Evolutionary conservation across 441 rosid species (phyloP).

Genomic region (Codiaeum variegatum): DNA sequence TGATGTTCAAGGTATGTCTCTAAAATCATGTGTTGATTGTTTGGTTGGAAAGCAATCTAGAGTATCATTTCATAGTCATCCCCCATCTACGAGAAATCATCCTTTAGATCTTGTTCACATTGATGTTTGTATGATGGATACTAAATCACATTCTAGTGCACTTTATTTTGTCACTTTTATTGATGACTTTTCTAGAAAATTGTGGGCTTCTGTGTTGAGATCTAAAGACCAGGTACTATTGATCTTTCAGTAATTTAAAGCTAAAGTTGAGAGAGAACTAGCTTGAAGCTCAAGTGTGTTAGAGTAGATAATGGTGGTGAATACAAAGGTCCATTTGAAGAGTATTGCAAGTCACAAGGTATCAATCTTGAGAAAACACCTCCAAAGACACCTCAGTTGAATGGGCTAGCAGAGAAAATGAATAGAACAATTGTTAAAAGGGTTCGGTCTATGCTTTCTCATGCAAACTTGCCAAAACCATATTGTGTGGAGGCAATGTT

Average conservation of each 20-base stretch:
- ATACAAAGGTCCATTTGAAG: background rate
- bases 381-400: background rate
- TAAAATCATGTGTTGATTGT: background rate
- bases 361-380: background rate
- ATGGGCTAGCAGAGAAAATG: background rate
- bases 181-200: background rate
- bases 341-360: background rate
- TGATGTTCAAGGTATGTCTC: background rate
- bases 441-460: background rate
- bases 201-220: background rate
- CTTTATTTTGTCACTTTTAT: background rate
- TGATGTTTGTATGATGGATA: background rate
- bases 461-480: background rate
- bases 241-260: background rate
- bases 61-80: background rate
- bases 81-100: background rate
- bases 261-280: background rate
- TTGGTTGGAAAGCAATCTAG: background rate
- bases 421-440: background rate
- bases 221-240: background rate
- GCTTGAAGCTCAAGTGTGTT: background rate
- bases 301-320: background rate
- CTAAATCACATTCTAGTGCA: background rate
- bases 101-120: background rate
- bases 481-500: background rate